Base-by-base conservation (phyloP, 768 basidiomycete genomes). In the Trametopsis cervina region DNA sequence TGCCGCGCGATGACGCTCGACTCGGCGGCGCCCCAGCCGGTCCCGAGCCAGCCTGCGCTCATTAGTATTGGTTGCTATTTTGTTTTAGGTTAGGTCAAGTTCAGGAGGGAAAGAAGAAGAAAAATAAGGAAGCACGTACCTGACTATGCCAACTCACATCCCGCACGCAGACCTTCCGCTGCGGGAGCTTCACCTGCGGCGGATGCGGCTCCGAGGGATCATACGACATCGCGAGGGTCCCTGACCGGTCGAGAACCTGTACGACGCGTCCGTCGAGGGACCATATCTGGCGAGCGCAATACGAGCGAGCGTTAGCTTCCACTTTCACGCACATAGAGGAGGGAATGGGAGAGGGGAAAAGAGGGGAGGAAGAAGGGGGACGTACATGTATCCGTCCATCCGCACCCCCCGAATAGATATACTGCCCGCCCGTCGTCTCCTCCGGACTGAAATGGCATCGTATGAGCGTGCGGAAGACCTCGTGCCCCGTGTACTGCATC, bases 111-210 rank as follows among this genome's bases (percentile, higher is more conserved):
- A 23, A 4, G 26, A 18, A 1, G 4, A 26, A 7, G 7, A 22
- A n/a, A 27, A 26, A 50, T 15, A 40, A 17, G 23, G 26, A 50
- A 57, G 25, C 23, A 49, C 63, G 29, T 63, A 85, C 86, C 72
- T 79, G 78, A 25, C 87, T 81, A 63, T 92, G 91, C 96, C 96
- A 99, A 61, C 87, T 87, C 52, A 97, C 92, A 60, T 98, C 95
- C 37, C 95, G 81, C 3, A 97, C 93, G 53, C 86, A 89, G 21
- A 72, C 70, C 49, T 38, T 63, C 61, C 50, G 59, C 37, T 59
- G 53, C 15, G 59, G 23, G n/a, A 66, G 61, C 17, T 51, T 55
- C 17, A 60, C 55, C 17, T 65, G 50, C 7, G 62, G 61, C 0
- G 67, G 65, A 49, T 86, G 83, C 7, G 74, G 67, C 0, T 71